phyloP scores from a whole-genome alignment of 2,329 filamentous ascomycete genomes.

The Tolypocladium tropicale region DNA sequence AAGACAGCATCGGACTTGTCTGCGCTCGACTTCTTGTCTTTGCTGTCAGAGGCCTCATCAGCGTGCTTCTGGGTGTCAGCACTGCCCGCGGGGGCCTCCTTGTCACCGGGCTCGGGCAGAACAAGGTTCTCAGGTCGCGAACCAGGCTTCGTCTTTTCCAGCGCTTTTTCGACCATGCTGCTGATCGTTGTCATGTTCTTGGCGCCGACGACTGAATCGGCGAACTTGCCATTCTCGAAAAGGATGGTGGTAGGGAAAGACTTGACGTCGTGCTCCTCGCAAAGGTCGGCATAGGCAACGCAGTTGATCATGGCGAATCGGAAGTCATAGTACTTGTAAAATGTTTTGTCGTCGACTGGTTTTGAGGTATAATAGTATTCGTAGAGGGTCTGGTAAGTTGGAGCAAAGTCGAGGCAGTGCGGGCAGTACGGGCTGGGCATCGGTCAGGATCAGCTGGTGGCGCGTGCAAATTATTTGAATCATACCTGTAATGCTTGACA shows the following conservation, averaged over 20 bases:
- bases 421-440: constrained; percentile 45
- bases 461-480: background rate
- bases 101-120: constrained; percentile 63
- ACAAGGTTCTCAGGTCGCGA: constrained; percentile 59
- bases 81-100: constrained; percentile 24
- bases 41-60: constrained; percentile 19
- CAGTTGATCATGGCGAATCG: constrained; percentile 83
- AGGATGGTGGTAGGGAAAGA: constrained; percentile 70
- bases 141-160: constrained; percentile 73
- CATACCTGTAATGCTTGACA: constrained; percentile 59
- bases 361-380: constrained; percentile 91
- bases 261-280: constrained; percentile 53
- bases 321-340: constrained; percentile 79
- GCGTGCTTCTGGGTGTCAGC: constrained; percentile 13
- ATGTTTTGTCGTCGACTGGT: constrained; percentile 50
- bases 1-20: constrained; percentile 13
- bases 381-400: constrained; percentile 83
- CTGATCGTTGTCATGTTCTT: constrained; percentile 59
- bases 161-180: constrained; percentile 59
- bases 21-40: constrained; percentile 1
- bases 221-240: constrained; percentile 65
- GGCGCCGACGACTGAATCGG: constrained; percentile 53
- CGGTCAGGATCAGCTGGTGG: constrained; percentile 11
- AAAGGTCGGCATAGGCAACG: constrained; percentile 70
- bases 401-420: constrained; percentile 72